phyloP scores from a whole-genome alignment of 2,329 filamentous ascomycete genomes.

The Botrytis hyacinthi region DNA sequence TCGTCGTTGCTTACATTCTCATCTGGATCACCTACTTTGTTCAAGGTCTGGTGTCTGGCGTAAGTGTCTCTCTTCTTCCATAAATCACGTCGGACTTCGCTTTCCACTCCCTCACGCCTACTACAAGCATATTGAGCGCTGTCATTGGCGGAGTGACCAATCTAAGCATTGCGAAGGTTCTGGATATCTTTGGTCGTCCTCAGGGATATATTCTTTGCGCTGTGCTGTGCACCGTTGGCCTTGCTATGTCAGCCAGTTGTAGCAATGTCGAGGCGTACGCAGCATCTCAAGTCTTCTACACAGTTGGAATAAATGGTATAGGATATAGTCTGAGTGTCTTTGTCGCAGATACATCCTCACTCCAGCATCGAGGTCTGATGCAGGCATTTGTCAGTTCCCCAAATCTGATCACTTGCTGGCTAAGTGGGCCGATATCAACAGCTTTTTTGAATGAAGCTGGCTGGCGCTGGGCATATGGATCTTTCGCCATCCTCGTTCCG shows the following conservation, averaged over 20 bases:
- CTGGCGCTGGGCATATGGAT: not conserved
- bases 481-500: not conserved
- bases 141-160: not conserved
- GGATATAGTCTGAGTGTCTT: not conserved
- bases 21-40: not conserved
- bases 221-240: not conserved
- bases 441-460: not conserved
- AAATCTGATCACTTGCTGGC: not conserved
- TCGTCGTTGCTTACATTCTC: not conserved
- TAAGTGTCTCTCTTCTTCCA: not conserved
- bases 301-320: not conserved
- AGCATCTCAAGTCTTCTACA: not conserved
- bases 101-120: not conserved
- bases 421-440: not conserved
- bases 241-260: not conserved
- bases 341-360: not conserved
- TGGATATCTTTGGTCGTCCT: not conserved
- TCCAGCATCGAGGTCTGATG: not conserved
- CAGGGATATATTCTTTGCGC: not conserved
- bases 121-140: not conserved
- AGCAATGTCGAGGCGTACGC: not conserved
- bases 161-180: not conserved
- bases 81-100: not conserved
- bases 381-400: not conserved
- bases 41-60: not conserved